A percentile compares a stretch with the other conserved stretches of the same genome.
Conservation (phyloP, 208 protist genomes). For the Trichomonas gallinae region DNA sequence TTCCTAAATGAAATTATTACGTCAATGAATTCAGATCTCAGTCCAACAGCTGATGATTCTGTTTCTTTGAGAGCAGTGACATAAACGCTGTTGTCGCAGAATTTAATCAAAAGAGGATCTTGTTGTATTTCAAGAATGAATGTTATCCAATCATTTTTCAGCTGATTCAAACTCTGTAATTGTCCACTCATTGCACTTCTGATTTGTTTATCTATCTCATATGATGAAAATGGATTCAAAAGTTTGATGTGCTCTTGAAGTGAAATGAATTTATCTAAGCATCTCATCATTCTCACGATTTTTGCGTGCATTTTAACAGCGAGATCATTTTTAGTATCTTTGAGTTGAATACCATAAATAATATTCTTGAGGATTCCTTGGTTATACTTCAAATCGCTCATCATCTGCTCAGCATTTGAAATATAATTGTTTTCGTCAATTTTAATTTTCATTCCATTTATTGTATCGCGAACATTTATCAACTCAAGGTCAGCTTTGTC, state of each 20-base stretch:
- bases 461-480: background rate
- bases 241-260: background rate
- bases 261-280: background rate
- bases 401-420: background rate
- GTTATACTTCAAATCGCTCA: background rate
- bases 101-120: background rate
- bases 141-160: background rate
- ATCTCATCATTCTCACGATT: background rate
- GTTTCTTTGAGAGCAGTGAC: background rate
- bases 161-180: background rate
- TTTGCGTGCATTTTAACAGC: background rate
- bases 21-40: background rate
- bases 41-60: background rate
- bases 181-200: background rate
- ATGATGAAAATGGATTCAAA: background rate
- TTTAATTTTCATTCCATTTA: background rate
- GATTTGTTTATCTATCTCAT: background rate
- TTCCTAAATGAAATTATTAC: background rate
- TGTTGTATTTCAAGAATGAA: background rate
- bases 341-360: background rate
- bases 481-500: background rate
- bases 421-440: background rate
- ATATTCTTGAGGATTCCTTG: background rate
- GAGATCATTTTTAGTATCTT: background rate
- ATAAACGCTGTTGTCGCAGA: background rate